phyloP scores from a whole-genome alignment of 1,284 basidiomycete genomes.

The Ustilago curta region DNA sequence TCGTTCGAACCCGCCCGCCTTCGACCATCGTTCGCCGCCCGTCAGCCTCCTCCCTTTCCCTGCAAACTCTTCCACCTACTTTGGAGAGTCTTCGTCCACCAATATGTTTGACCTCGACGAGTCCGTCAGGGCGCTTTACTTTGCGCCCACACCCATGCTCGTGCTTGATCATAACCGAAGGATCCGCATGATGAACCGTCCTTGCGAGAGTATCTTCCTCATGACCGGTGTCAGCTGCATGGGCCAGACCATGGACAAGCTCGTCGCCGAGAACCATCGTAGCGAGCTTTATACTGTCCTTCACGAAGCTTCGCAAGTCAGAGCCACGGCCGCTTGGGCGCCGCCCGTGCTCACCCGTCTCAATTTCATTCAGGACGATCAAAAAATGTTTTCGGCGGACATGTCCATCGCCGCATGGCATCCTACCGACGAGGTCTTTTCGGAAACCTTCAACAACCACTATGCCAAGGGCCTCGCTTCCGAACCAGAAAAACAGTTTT shows the following conservation, averaged over 20 bases:
- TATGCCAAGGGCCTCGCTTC: conserved; percentile 18
- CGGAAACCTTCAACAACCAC: conserved; percentile 47
- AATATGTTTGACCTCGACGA: conserved; percentile 66
- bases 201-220: conserved; percentile 58
- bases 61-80: conserved; percentile 29
- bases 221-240: conserved; percentile 51
- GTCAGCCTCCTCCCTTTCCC: conserved; percentile 34
- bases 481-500: conserved; percentile 22
- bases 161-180: conserved; percentile 59
- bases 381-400: conserved; percentile 51
- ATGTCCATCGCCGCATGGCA: conserved; percentile 62
- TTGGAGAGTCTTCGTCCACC: conserved; percentile 27
- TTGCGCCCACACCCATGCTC: conserved; percentile 62
- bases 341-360: conserved; percentile 56
- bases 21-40: conserved; percentile 22
- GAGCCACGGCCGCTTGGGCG: conserved; percentile 43
- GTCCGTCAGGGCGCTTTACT: conserved; percentile 63
- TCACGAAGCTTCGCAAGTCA: conserved; percentile 53
- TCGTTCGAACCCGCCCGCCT: conserved; percentile 1
- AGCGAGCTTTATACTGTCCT: conserved; percentile 38
- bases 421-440: conserved; percentile 62
- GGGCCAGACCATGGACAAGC: conserved; percentile 57
- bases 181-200: conserved; percentile 63
- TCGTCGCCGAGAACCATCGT: conserved; percentile 33
- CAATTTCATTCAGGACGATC: conserved; percentile 52